Base-by-base conservation (phyloP, 306 rosid species). In the Purshia tridentata region DNA sequence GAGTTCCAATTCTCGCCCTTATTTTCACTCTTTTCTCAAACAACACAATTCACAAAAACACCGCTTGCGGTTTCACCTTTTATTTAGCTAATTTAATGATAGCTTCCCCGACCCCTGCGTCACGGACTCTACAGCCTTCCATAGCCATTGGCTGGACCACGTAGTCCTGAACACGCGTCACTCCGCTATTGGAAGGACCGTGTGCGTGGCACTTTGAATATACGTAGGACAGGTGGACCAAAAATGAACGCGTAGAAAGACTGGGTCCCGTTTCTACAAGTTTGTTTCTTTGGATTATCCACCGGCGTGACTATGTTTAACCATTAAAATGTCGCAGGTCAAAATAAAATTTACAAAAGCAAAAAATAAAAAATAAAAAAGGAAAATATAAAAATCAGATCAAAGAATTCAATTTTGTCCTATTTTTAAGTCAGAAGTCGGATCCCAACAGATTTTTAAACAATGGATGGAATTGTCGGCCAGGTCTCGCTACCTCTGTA, bases 1-100 rank as follows among this genome's bases (percentile, higher is more conserved):
- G 55, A 72, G 66, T 62, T 46, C 56, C 0, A 46, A 3, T 9
- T 22, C 55, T 69, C 80, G 56, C 67, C 75, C 67, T 39, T 75
- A 12, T n/a, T 40, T 35, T 18, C 47, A 39, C 46, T 4, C 4
- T 29, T 1, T 29, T 29, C n/a, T n/a, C n/a, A n/a, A n/a, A n/a
- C n/a, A n/a, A n/a, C 35, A 29, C 35, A 3, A 29, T 3, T 15
- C 13, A 9, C 66, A 40, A 61, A 35, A 7, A 16, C 3, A 4
- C 9, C n/a, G 4, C 4, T 16, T 40, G 41, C 20, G 15, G 8
- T 8, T 55, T 66, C 12, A 29, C 35, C 35, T 61, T 42, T 6
- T 20, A 44, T 42, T 4, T 14, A 2, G 65, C 23, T 37, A 15
- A 8, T 15, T 16, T 2, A 4, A 9, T 20, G 54, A 70, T 22